phyloP scores from a whole-genome alignment of 2,329 filamentous ascomycete genomes.

The Calonectria pseudoturangicola region DNA sequence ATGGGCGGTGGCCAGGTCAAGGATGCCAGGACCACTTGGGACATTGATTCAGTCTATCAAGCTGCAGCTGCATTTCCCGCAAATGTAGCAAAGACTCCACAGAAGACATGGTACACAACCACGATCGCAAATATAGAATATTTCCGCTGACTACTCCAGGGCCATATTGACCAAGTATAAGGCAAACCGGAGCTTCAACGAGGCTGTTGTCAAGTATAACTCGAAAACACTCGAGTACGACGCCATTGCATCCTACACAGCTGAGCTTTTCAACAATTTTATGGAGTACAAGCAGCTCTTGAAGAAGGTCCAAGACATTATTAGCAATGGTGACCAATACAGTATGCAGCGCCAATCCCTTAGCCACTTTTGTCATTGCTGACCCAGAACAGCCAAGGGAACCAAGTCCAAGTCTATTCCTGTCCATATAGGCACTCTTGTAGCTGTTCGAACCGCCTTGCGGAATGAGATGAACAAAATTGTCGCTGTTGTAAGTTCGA shows the following conservation, averaged over 20 bases:
- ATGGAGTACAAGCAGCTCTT: conserved; percentile 16
- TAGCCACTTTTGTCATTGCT: neutral
- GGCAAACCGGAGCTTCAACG: neutral
- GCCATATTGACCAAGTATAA: conserved; percentile 9
- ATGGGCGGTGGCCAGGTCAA: conserved; percentile 11
- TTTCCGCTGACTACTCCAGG: neutral
- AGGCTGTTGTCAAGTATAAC: neutral
- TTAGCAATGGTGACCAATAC: neutral
- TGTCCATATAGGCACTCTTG: neutral
- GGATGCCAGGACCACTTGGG: neutral
- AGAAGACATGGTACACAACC: neutral
- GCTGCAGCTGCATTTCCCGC: conserved; percentile 2
- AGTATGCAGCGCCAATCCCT: neutral
- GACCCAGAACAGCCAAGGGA: neutral
- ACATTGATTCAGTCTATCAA: neutral
- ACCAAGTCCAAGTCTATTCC: neutral
- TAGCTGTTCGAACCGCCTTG: neutral
- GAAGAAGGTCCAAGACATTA: neutral
- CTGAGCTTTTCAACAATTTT: neutral
- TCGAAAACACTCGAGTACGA: neutral
- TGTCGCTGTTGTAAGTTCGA: neutral
- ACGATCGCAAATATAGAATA: neutral
- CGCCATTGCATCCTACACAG: neutral
- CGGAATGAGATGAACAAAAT: conserved; percentile 1
- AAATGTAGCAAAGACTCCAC: neutral